phyloP scores from a whole-genome alignment of 495 filamentous ascomycete species.

The Podospora comata region DNA sequence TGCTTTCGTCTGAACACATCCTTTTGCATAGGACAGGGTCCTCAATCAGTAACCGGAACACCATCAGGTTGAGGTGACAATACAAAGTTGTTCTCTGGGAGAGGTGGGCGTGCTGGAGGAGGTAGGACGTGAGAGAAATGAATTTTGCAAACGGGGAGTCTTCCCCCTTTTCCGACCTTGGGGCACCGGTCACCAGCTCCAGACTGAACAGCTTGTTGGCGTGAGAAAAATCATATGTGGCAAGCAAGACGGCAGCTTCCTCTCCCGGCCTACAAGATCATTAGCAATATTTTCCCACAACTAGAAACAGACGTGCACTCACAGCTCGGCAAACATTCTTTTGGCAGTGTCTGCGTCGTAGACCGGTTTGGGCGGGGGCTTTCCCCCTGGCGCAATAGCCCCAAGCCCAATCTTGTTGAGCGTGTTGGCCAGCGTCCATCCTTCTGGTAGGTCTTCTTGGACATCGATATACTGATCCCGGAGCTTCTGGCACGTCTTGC shows the following conservation, averaged over 20 bases:
- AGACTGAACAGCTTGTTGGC: slow-evolving; percentile 95
- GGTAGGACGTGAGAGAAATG: slow-evolving; percentile 85
- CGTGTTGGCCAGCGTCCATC: slow-evolving; percentile 78
- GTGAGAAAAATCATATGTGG: slow-evolving; percentile 89
- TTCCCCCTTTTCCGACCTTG: slow-evolving; percentile 55
- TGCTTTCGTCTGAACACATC: slow-evolving; percentile 78
- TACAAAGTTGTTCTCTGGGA: slow-evolving; percentile 75
- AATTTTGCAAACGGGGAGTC: slow-evolving; percentile 78
- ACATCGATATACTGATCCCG: slow-evolving; percentile 81
- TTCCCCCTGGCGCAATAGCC: slow-evolving; percentile 64
- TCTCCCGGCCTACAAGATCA: slow-evolving; percentile 62
- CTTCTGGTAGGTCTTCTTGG: slow-evolving; percentile 87
- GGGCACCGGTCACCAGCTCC: slow-evolving; percentile 65
- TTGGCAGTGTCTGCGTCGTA: slow-evolving; percentile 70
- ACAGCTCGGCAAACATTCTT: slow-evolving; percentile 66
- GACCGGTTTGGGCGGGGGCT: slow-evolving; percentile 55
- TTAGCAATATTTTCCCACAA: slow-evolving; percentile 20
- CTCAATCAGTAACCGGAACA: slow-evolving; percentile 82
- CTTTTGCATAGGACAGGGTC: slow-evolving; percentile 80
- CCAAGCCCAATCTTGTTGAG: slow-evolving; percentile 83
- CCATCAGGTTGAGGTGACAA: slow-evolving; percentile 75
- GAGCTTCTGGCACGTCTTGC: slow-evolving; percentile 59
- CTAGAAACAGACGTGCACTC: slow-evolving; percentile 19
- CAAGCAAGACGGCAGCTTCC: slow-evolving; percentile 73
- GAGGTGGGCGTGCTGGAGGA: slow-evolving; percentile 88